Evolutionary conservation across 2,329 filamentous ascomycete genomes (phyloP), one percentile per base, ranked within the genome.

Genomic region (Trematosphaeria pertusa): DNA sequence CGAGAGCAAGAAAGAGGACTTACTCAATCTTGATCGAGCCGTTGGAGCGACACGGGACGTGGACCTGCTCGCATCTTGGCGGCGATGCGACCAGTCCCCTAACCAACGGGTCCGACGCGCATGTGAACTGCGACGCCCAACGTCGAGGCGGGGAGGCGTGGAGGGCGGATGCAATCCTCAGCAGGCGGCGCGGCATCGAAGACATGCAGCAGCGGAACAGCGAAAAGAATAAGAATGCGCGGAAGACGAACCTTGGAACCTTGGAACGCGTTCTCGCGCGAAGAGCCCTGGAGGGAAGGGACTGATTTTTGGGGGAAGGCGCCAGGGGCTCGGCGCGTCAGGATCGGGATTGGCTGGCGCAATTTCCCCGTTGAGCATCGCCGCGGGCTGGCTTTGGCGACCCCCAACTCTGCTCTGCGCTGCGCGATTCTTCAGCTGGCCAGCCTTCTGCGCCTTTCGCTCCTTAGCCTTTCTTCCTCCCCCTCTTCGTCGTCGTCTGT

Each of bases 1-100:
- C 12, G 32, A 38, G 33, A 37, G 11, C 22, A 12, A 17, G 12
- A 21, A 11, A 28, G 5, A 24, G 5, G 17, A 59, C 65, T 56
- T 63, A 76, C 75, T 75, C 72, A 35, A 78, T 49, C 30, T 52
- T 69, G 33, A 78, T 69, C 35, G 57, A 60, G 45, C 74, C 75
- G 56, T 74, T 77, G 34, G 75, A 76, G 18, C 73, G 62, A 54
- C 69, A 75, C 9, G 70, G 65, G 11, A 76, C 61, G 19, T 44
- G 51, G 46, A 75, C 44, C 14, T 59, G 54, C 42, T 74, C 69
- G 35, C 43, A 49, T 34, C 44, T 54, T 31, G 61, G 55, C 12
- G 54, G 54, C 22, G 54, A 41, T 17, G 54, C 45, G 36, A 59
- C 59, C 28, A 59, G 26, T 24, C 37, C 52, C n/a, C 15, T 14